Evolutionary conservation across 148 eudicot genomes (phyloP).

Genomic region (Silene latifolia): DNA sequence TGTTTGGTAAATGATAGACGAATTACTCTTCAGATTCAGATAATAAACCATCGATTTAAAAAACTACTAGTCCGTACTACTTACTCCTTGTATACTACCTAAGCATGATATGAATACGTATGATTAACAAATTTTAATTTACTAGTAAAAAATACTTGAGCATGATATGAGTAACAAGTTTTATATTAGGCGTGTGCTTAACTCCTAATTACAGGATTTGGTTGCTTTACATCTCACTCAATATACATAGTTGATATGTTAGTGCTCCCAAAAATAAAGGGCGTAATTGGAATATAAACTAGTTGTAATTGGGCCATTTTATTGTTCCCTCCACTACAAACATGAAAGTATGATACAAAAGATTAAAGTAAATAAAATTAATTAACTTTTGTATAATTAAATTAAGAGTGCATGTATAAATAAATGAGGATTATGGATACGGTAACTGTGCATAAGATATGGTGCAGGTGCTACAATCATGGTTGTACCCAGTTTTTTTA

Average conservation of each 20-base stretch:
- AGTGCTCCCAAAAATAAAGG: constrained; percentile 24
- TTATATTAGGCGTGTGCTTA: constrained; percentile 24
- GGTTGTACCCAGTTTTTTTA: constrained; percentile 18
- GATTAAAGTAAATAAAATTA: neutral
- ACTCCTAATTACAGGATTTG: constrained; percentile 9
- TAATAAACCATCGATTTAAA: too few species aligned
- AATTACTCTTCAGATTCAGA: too few species aligned
- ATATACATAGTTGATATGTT: neutral
- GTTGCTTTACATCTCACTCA: constrained; percentile 42
- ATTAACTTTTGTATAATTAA: neutral
- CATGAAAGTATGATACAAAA: constrained; percentile 41
- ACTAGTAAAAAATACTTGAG: neutral
- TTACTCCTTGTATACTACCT: too few species aligned
- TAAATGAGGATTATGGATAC: constrained; percentile 44
- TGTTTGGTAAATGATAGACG: too few species aligned
- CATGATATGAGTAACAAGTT: neutral
- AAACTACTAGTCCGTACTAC: too few species aligned
- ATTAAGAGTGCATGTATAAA: neutral
- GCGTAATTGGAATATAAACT: neutral
- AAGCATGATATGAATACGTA: too few species aligned
- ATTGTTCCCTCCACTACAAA: constrained; percentile 66
- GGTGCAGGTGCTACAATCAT: constrained; percentile 58
- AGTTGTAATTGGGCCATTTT: constrained; percentile 24
- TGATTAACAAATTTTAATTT: too few species aligned
- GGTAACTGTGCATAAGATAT: constrained; percentile 57